Evolutionary conservation across 169 alveolate genomes (phyloP).

Genomic region (Plasmodium gallinaceum): DNA sequence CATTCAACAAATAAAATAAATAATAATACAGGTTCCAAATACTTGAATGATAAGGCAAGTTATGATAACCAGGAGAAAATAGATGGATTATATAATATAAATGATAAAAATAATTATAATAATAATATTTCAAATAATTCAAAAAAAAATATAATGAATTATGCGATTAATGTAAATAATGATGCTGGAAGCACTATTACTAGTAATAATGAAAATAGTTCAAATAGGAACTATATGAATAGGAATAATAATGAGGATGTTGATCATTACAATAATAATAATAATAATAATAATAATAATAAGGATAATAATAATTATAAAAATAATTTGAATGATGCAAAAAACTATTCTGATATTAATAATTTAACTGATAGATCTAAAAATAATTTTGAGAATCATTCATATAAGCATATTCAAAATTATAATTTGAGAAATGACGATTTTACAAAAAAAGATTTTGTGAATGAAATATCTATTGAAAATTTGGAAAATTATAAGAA

Average conservation of each 20-base stretch:
- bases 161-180: slow-evolving; percentile 9
- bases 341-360: too few species aligned
- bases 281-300: too few species aligned
- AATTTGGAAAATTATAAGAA: slow-evolving; percentile 1
- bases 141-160: slow-evolving; percentile 1
- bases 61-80: background rate
- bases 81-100: slow-evolving; percentile 6
- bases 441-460: background rate
- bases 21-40: slow-evolving; percentile 7
- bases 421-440: background rate
- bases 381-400: slow-evolving; percentile 22
- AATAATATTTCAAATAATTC: background rate
- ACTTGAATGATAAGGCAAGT: slow-evolving; percentile 5
- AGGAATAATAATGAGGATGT: background rate
- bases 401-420: background rate
- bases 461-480: background rate
- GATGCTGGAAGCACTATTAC: background rate
- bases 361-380: background rate
- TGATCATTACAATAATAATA: background rate
- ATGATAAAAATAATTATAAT: slow-evolving; percentile 16
- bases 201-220: slow-evolving; percentile 18
- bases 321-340: too few species aligned
- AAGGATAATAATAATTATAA: too few species aligned
- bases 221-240: background rate
- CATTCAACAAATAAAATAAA: background rate